phyloP scores from a whole-genome alignment of 2,329 filamentous ascomycete species.

The Fusarium setosum region DNA sequence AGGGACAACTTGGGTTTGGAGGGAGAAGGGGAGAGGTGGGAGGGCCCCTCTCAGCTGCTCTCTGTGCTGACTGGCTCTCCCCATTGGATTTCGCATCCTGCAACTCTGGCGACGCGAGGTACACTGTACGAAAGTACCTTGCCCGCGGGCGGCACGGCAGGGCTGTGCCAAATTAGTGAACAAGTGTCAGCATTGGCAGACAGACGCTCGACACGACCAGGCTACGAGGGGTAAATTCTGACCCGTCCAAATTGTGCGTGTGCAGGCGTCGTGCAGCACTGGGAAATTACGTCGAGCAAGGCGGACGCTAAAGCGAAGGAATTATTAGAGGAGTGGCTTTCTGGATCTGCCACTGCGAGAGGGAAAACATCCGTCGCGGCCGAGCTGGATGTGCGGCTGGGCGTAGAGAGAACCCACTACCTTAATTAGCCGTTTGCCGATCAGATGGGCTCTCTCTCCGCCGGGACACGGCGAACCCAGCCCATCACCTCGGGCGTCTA shows the following conservation, averaged over 20 bases:
- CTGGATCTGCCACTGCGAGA: not conserved
- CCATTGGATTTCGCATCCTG: not conserved
- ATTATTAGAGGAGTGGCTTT: not conserved
- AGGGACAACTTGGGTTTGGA: too few relatives aligned
- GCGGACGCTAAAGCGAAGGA: too few relatives aligned
- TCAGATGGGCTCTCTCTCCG: not conserved
- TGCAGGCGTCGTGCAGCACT: not conserved
- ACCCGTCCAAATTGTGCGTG: not conserved
- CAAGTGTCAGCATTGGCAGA: slow-evolving; percentile 38
- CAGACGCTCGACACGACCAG: not conserved
- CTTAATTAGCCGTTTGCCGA: slow-evolving; percentile 9
- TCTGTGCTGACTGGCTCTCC: not conserved
- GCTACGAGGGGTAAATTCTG: not conserved
- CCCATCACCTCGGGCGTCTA: not conserved
- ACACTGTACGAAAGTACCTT: slow-evolving; percentile 12
- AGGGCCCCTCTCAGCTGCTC: not conserved
- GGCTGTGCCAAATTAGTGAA: slow-evolving; percentile 34
- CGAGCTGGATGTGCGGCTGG: not conserved
- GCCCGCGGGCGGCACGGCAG: slow-evolving; percentile 4
- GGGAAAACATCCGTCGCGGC: not conserved
- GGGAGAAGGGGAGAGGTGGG: too few relatives aligned
- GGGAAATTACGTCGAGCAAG: slow-evolving; percentile 1
- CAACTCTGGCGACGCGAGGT: not conserved
- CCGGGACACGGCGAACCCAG: not conserved
- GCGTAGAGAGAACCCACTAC: not conserved